Conservation (phyloP, 78 protist species). For the Dictyostelium discoideum region DNA sequence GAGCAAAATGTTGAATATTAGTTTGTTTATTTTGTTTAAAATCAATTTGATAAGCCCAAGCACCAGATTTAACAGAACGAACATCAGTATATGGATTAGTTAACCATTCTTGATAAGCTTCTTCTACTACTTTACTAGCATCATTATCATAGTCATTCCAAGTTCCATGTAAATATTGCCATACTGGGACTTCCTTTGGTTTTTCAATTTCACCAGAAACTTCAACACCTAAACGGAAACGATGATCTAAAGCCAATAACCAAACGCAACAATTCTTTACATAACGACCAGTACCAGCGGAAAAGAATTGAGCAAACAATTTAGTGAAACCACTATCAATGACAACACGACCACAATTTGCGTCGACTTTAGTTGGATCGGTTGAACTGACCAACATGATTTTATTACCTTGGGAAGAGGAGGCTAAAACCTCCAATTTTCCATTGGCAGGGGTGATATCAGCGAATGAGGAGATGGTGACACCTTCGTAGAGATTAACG, state of each 20-base stretch:
- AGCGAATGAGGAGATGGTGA: neutral
- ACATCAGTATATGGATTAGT: conserved; percentile 67
- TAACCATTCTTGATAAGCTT: conserved; percentile 55
- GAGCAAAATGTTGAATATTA: conserved; percentile 71
- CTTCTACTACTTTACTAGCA: conserved; percentile 55
- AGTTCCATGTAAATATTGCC: conserved; percentile 61
- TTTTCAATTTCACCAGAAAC: neutral
- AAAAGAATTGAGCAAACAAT: neutral
- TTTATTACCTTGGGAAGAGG: neutral
- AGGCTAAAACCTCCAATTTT: conserved; percentile 1
- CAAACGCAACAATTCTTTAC: conserved; percentile 38
- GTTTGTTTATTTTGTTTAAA: conserved; percentile 66
- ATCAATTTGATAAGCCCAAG: conserved; percentile 63
- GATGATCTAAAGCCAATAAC: conserved; percentile 41
- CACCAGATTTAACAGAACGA: conserved; percentile 66
- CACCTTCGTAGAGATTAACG: conserved; percentile 23
- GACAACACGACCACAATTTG: conserved; percentile 46
- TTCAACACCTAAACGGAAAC: conserved; percentile 50
- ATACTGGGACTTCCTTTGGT: conserved; percentile 1
- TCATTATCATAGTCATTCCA: conserved; percentile 75
- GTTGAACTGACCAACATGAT: neutral
- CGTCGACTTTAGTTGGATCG: neutral
- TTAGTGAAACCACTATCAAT: conserved; percentile 39
- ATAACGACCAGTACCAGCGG: conserved; percentile 37
- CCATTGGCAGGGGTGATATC: neutral